Evolutionary conservation across 2,329 filamentous ascomycete species (phyloP).

Genomic region (Penicillium aurantiogriseum): DNA sequence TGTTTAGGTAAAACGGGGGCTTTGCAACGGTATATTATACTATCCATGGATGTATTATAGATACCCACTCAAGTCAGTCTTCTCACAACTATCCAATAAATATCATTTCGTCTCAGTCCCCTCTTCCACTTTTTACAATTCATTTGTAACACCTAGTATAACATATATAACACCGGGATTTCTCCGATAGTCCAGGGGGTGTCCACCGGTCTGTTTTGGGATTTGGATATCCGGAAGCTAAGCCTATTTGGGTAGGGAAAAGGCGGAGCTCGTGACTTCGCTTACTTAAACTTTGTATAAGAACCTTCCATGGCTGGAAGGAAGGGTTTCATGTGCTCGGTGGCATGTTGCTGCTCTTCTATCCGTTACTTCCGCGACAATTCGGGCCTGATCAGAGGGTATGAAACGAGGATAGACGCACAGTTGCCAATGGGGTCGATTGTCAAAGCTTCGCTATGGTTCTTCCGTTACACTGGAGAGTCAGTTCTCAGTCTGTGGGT

Average conservation of each 20-base stretch:
- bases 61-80: not conserved
- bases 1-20: too few species aligned
- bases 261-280: not conserved
- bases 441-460: not conserved
- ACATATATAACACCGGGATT: not conserved
- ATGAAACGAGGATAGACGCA: not conserved
- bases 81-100: not conserved
- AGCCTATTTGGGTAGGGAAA: not conserved
- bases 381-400: too few species aligned
- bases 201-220: not conserved
- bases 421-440: not conserved
- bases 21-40: too few species aligned
- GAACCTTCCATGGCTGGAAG: not conserved
- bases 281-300: not conserved
- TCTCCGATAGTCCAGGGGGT: not conserved
- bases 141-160: not conserved
- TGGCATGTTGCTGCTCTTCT: not conserved
- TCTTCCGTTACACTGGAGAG: not conserved
- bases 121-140: not conserved
- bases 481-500: not conserved
- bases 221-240: not conserved
- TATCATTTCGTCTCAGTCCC: not conserved
- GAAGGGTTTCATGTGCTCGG: not conserved
- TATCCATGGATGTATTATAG: too few species aligned
- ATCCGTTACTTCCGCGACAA: not conserved